Percentiles rank a stretch among this genome's conserved stretches.
Conservation (phyloP, 1,284 basidiomycete genomes). For the Somion occarium region DNA sequence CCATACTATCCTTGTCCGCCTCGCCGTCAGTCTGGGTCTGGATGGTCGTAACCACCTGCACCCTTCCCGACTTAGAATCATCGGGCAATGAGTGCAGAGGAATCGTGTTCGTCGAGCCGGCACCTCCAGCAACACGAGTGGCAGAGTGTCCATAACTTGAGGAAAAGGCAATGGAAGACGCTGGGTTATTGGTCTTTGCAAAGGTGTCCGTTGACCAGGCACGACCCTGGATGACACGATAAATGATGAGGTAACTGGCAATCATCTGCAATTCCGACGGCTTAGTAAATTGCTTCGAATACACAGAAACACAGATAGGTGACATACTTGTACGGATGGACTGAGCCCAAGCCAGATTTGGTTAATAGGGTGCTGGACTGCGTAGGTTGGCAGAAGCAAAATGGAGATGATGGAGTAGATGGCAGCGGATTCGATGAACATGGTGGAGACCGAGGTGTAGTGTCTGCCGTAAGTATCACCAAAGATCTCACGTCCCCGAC, state of each 20-base stretch:
- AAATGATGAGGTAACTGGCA: conserved; percentile 10
- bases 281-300: not conserved
- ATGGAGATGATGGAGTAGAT: conserved; percentile 26
- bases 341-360: conserved; percentile 25
- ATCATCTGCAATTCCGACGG: not conserved
- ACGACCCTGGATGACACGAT: conserved; percentile 7
- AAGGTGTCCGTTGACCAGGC: conserved; percentile 5
- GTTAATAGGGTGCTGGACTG: conserved; percentile 14
- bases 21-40: not conserved
- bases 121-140: not conserved
- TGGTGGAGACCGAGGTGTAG: conserved; percentile 25
- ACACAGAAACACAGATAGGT: not conserved
- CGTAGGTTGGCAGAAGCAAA: conserved; percentile 27
- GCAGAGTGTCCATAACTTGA: not conserved
- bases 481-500: conserved; percentile 21
- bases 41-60: not conserved
- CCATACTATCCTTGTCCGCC: not conserved
- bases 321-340: conserved; percentile 2
- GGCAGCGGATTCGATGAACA: conserved; percentile 29
- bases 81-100: not conserved
- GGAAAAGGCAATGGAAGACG: conserved; percentile 1
- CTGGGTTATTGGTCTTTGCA: not conserved
- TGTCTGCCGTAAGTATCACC: conserved; percentile 18
- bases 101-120: not conserved
- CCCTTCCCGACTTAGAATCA: not conserved